Evolutionary conservation across 768 basidiomycete species (phyloP).

Genomic region (Serpula lacrymans): DNA sequence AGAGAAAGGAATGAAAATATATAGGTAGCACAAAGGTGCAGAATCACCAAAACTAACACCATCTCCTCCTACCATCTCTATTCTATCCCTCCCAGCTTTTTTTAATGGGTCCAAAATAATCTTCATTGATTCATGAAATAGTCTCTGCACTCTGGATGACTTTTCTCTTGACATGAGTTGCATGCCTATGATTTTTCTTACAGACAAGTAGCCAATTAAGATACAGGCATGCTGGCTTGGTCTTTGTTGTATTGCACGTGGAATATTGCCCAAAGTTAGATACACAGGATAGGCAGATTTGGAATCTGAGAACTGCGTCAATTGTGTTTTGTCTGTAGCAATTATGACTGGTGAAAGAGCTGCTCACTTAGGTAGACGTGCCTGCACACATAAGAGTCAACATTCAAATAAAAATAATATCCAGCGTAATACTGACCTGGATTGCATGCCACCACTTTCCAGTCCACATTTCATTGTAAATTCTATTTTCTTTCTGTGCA

Average conservation of each 20-base stretch:
- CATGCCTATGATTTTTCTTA: slow-evolving; percentile 27
- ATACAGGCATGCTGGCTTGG: slow-evolving; percentile 6
- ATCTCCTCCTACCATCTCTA: slow-evolving; percentile 35
- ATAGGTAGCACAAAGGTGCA: too few relatives aligned
- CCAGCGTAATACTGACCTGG: too few relatives aligned
- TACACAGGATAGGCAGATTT: slow-evolving; percentile 3
- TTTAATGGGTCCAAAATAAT: slow-evolving; percentile 28
- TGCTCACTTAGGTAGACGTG: too few relatives aligned
- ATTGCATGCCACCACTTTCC: too few relatives aligned
- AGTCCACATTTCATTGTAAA: too few relatives aligned
- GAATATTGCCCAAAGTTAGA: slow-evolving; percentile 3
- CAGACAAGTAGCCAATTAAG: slow-evolving; percentile 19
- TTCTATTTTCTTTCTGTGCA: too few relatives aligned
- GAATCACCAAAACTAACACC: too few relatives aligned
- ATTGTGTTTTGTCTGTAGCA: slow-evolving; percentile 42
- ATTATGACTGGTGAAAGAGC: slow-evolving; percentile 12
- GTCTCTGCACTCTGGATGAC: background rate
- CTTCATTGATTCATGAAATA: slow-evolving; percentile 1
- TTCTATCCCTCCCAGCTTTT: slow-evolving; percentile 25
- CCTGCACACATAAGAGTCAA: too few relatives aligned
- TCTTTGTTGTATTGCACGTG: background rate
- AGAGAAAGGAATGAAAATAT: too few relatives aligned
- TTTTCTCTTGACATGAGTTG: slow-evolving; percentile 15
- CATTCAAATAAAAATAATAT: too few relatives aligned
- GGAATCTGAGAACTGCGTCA: slow-evolving; percentile 31